Base-by-base conservation (phyloP, 805 yeast genomes). In the Vanderwaltozyma tropicalis region DNA sequence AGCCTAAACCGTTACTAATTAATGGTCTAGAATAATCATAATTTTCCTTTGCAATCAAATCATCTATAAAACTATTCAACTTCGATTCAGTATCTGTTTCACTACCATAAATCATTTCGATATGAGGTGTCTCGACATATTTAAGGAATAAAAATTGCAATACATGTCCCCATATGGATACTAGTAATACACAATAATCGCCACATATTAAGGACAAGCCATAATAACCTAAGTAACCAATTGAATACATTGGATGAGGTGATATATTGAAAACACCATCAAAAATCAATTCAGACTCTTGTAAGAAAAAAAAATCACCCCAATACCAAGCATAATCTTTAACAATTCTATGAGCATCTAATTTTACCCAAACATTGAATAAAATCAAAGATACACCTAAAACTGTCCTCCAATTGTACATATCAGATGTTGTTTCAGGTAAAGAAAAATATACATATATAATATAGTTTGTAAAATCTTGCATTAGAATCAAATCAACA, bases 291-390 rank as follows among this genome's bases (percentile, higher is more conserved):
- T 80, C 80, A 31, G 68, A 61, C 39, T 74, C 77, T 55, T 81
- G 82, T 38, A 86, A 65, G 62, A 84, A 84, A 69, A 84, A 84
- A 62, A 84, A 84, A 59, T 85, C 95, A 18, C 95, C 95, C 95
- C 95, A 84, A 60, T 84, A 84, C 95, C 95, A 84, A 9, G 95
- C 95, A 56, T 78, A 84, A 54, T 84, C 94, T 57, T 83, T 84
- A 41, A 84, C 87, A n/a, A 84, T 86, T 46, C 87, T 71, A 57
- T 84, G 95, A 26, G 94, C 94, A 57, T 85, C 88, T 16, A 83
- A 61, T 56, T 84, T 84, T 32, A 84, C 94, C 87, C 92, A 80
- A 19, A 80, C 66, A 53, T 84, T 84, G 64, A 84, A 80, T n/a
- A 80, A 41, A 41, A 82, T 75, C 47, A 84, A 67, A 5, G 62